Evolutionary conservation across 2,329 filamentous ascomycete genomes (phyloP), one percentile per base, ranked within the genome.

Genomic region (Sporothrix luriei): DNA sequence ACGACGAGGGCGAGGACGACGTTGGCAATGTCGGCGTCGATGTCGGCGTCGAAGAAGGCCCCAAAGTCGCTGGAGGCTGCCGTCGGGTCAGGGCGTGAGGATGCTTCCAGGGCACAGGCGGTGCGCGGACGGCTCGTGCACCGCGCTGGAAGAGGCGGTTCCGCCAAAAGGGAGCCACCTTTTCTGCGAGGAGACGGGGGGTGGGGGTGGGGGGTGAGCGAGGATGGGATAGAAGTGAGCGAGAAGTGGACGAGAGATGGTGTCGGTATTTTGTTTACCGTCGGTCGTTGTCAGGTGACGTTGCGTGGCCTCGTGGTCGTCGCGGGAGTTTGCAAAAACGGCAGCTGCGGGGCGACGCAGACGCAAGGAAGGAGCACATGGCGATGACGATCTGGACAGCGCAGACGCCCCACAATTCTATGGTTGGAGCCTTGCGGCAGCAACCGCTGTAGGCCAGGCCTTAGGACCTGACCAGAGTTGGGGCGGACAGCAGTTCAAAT

Each of bases 151-250:
- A 48, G 48, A 69, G 62, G 14, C 66, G 66, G 19, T 33, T 19
- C 4, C 66, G 61, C 69, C 69, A 71, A 26, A 64, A 61, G 38
- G 67, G 61, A 69, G 69, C 69, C 69, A 71, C 61, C 21, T 26
- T 69, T 55, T 57, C 55, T 48, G 24, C 10, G 65, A n/a, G 48
- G 48, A n/a, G 48, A 43, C 40, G 24, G 33, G 24, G 19, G 19
- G n/a, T 11, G n/a, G 19, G 26, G 33, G 48, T n/a, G n/a, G n/a
- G n/a, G n/a, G n/a, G n/a, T n/a, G n/a, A n/a, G n/a, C n/a, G n/a
- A n/a, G n/a, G n/a, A n/a, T n/a, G n/a, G n/a, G n/a, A n/a, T n/a
- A n/a, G n/a, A n/a, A n/a, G n/a, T n/a, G n/a, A n/a, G n/a, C n/a
- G n/a, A n/a, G n/a, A n/a, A n/a, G n/a, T n/a, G 16, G n/a, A 49